Conservation (phyloP, 1,139 yeast species). For the Geotrichum histeridarum region DNA sequence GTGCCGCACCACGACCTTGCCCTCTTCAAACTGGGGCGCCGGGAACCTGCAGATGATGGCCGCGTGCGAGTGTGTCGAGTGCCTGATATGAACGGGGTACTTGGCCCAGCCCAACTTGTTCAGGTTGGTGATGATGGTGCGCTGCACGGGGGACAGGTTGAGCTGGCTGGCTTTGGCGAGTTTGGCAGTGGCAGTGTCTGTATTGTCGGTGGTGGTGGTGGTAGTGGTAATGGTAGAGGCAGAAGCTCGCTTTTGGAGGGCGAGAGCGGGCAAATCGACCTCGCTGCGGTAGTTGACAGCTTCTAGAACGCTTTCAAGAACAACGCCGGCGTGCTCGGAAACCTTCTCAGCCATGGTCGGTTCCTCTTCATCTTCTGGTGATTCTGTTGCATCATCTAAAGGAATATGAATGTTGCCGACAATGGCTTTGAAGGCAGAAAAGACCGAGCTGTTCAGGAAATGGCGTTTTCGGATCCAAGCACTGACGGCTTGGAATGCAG, state of each 20-base stretch:
- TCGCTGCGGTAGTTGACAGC: slow-evolving; percentile 25
- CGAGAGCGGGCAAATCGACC: not conserved
- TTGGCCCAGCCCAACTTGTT: slow-evolving; percentile 63
- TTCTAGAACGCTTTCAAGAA: slow-evolving; percentile 40
- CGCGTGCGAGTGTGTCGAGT: slow-evolving; percentile 68
- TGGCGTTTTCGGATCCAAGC: slow-evolving; percentile 27
- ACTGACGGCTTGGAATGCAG: slow-evolving; percentile 30
- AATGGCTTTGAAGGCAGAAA: not conserved
- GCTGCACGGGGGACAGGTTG: slow-evolving; percentile 38
- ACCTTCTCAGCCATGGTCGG: slow-evolving; percentile 16
- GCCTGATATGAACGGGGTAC: slow-evolving; percentile 62
- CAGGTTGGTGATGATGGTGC: slow-evolving; percentile 50
- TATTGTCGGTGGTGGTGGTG: not conserved
- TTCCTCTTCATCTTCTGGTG: not conserved
- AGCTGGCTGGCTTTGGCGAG: not conserved
- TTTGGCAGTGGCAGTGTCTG: not conserved
- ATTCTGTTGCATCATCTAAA: too few relatives aligned
- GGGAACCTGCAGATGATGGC: slow-evolving; percentile 67
- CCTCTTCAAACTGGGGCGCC: slow-evolving; percentile 55
- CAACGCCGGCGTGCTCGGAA: slow-evolving; percentile 52
- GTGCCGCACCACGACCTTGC: slow-evolving; percentile 61
- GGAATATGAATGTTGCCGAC: not conserved
- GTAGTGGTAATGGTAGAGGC: not conserved
- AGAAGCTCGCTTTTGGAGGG: not conserved
- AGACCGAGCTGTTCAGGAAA: slow-evolving; percentile 10